A percentile compares a stretch with the other conserved stretches of the same genome.
Evolutionary conservation across 345 rosid species (phyloP).

Genomic region (Corchorus capsularis): DNA sequence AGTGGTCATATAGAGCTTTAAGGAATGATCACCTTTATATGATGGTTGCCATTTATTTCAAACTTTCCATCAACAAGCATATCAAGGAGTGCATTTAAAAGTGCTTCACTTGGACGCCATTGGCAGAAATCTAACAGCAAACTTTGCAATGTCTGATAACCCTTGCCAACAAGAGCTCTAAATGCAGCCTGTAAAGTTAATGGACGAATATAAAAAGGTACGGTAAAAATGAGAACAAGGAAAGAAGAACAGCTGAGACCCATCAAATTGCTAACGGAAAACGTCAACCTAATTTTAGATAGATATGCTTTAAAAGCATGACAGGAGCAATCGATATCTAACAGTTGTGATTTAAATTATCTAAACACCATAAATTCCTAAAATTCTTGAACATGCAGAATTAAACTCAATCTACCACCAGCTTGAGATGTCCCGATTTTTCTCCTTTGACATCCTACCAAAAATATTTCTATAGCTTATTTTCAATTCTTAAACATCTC

Average conservation of each 20-base stretch:
- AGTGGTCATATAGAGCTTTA: conserved; percentile 16
- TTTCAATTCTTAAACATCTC: background rate
- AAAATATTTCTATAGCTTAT: background rate
- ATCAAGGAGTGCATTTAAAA: conserved; percentile 83
- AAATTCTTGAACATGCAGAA: background rate
- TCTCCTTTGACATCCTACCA: background rate
- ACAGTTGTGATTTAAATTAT: background rate
- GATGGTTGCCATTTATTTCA: conserved; percentile 62
- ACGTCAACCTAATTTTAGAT: background rate
- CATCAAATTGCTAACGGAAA: background rate
- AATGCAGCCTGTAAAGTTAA: conserved; percentile 64
- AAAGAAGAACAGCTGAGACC: background rate
- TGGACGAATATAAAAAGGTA: conserved; percentile 10
- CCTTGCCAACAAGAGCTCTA: conserved; percentile 90
- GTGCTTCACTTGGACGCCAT: conserved; percentile 76
- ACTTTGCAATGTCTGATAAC: conserved; percentile 88
- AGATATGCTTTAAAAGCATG: background rate
- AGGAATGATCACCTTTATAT: conserved; percentile 59
- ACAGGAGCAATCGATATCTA: background rate
- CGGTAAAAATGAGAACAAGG: conserved; percentile 9
- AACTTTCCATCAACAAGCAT: conserved; percentile 98
- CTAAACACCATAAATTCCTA: background rate
- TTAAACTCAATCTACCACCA: background rate
- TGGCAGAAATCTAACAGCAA: conserved; percentile 85
- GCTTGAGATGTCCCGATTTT: background rate